Conservation (phyloP, 768 basidiomycete genomes). For the Suillus cothurnatus region DNA sequence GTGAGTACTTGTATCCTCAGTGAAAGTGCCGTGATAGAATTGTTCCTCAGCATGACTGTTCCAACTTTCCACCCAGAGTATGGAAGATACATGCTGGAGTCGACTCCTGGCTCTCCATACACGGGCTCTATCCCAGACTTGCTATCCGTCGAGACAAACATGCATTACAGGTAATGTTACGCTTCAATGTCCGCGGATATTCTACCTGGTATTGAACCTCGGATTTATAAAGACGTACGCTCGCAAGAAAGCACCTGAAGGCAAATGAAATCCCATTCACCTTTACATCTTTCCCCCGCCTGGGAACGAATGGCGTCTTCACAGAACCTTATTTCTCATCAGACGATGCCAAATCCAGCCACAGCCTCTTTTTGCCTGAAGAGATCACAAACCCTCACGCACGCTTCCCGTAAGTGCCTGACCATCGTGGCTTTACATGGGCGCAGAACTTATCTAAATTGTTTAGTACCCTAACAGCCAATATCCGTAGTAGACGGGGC, state of each 20-base stretch:
- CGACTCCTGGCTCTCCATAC: slow-evolving; percentile 95
- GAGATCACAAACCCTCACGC: slow-evolving; percentile 97
- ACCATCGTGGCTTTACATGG: slow-evolving; percentile 12
- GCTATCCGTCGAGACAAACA: slow-evolving; percentile 88
- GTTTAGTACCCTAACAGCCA: slow-evolving; percentile 91
- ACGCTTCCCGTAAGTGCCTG: slow-evolving; percentile 86
- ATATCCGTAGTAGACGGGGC: slow-evolving; percentile 87
- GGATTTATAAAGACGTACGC: slow-evolving; percentile 58
- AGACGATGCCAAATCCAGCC: slow-evolving; percentile 76
- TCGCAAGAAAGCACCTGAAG: slow-evolving; percentile 83
- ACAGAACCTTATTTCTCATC: slow-evolving; percentile 89
- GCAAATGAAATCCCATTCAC: slow-evolving; percentile 89
- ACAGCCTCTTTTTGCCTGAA: slow-evolving; percentile 92
- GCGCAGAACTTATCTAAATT: slow-evolving; percentile 18
- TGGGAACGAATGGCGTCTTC: slow-evolving; percentile 88
- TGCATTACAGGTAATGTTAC: slow-evolving; percentile 80
- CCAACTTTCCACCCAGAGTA: slow-evolving; percentile 98
- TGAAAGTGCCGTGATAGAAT: slow-evolving; percentile 5
- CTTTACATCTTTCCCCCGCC: slow-evolving; percentile 91
- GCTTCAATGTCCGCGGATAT: neutral
- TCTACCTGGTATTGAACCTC: slow-evolving; percentile 10
- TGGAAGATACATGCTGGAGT: slow-evolving; percentile 98
- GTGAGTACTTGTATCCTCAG: slow-evolving; percentile 41
- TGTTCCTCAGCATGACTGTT: slow-evolving; percentile 55
- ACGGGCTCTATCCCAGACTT: slow-evolving; percentile 85